Evolutionary conservation across 345 rosid genomes (phyloP).

Genomic region (Gossypium anomalum): DNA sequence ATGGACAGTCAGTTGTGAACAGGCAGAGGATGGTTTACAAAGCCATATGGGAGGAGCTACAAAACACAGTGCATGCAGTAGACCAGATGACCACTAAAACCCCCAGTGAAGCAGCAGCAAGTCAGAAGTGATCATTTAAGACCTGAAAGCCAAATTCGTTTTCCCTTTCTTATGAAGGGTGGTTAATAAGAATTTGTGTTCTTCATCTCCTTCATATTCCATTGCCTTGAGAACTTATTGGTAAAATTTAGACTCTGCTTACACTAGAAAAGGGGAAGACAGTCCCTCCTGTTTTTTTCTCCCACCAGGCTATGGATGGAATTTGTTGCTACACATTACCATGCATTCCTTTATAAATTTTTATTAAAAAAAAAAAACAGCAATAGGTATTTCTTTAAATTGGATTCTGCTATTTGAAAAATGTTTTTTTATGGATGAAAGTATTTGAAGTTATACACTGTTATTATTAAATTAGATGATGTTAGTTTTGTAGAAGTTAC

Average conservation of each 20-base stretch:
- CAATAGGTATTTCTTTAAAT: too few species aligned
- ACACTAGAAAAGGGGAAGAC: background rate
- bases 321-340: background rate
- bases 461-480: too few species aligned
- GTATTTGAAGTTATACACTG: too few species aligned
- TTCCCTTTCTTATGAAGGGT: background rate
- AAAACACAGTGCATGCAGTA: slow-evolving; percentile 88
- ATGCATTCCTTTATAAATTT: too few species aligned
- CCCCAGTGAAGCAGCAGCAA: slow-evolving; percentile 60
- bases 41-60: slow-evolving; percentile 99
- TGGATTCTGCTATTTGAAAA: too few species aligned
- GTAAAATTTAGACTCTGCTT: background rate
- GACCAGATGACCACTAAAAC: slow-evolving; percentile 91
- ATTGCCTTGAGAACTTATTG: background rate
- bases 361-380: too few species aligned
- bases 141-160: background rate
- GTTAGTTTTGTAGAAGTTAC: too few species aligned
- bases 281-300: background rate
- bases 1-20: slow-evolving; percentile 84
- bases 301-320: background rate
- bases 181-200: background rate
- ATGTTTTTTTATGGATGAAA: too few species aligned
- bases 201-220: background rate
- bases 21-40: slow-evolving; percentile 97
- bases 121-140: slow-evolving; percentile 25